Evolutionary conservation across 1,139 yeast genomes (phyloP).

Genomic region (Tardiomyces blankii): DNA sequence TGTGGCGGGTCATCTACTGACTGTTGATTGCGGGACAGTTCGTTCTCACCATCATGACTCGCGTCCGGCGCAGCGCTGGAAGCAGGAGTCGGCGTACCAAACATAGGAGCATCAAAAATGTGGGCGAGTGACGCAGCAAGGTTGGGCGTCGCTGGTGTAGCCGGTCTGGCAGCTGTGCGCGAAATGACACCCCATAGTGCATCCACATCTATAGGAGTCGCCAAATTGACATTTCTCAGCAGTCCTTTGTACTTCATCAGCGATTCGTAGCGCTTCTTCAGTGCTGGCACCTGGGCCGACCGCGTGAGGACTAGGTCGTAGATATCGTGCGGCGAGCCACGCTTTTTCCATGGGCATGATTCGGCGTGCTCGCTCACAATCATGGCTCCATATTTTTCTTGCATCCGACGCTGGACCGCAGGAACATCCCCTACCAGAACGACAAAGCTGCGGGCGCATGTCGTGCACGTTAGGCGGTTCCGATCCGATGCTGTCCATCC

Average conservation of each 20-base stretch:
- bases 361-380: conserved; percentile 6
- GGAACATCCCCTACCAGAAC: conserved; percentile 10
- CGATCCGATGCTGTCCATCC: conserved; percentile 9
- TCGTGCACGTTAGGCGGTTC: conserved; percentile 12
- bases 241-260: neutral
- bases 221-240: neutral
- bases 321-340: conserved; percentile 2
- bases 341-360: conserved; percentile 10
- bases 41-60: too few relatives aligned
- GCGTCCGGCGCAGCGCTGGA: too few relatives aligned
- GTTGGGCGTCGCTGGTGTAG: too few relatives aligned
- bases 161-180: too few relatives aligned
- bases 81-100: too few relatives aligned
- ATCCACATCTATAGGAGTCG: neutral
- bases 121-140: too few relatives aligned
- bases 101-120: too few relatives aligned
- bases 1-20: neutral
- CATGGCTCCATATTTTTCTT: conserved; percentile 5
- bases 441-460: conserved; percentile 8
- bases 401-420: conserved; percentile 5
- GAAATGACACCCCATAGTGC: neutral
- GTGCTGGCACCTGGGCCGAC: neutral
- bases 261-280: neutral
- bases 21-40: neutral
- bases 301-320: neutral